Evolutionary conservation across 2,329 filamentous ascomycete genomes (phyloP).

Genomic region (Colletotrichum filicis): DNA sequence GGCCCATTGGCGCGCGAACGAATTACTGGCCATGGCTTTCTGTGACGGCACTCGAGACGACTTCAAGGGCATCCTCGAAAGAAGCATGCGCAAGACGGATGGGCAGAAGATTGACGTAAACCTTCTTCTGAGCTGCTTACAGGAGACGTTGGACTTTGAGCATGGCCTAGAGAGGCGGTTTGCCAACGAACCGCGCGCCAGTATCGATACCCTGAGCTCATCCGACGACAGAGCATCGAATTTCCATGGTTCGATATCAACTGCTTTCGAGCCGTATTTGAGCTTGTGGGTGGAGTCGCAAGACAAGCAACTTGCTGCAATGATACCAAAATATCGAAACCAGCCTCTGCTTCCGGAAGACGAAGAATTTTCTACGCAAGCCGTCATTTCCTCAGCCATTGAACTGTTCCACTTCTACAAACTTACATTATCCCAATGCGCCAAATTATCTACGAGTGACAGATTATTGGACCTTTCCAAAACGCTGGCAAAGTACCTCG

Average conservation of each 20-base stretch:
- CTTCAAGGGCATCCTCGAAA: slow-evolving; percentile 91
- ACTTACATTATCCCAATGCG: slow-evolving; percentile 90
- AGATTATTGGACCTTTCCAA: slow-evolving; percentile 85
- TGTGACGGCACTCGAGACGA: slow-evolving; percentile 96
- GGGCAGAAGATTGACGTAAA: slow-evolving; percentile 90
- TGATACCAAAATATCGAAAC: slow-evolving; percentile 89
- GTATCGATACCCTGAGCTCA: slow-evolving; percentile 89
- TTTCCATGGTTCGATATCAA: slow-evolving; percentile 92
- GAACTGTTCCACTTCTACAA: slow-evolving; percentile 99
- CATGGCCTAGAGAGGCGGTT: slow-evolving; percentile 90
- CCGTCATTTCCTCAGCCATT: slow-evolving; percentile 92
- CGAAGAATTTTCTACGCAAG: slow-evolving; percentile 91
- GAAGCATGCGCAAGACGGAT: slow-evolving; percentile 82
- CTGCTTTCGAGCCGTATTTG: slow-evolving; percentile 96
- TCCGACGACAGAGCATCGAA: slow-evolving; percentile 78
- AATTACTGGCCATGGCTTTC: slow-evolving; percentile 89
- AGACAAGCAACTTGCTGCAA: slow-evolving; percentile 83
- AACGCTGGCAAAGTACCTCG: slow-evolving; percentile 91
- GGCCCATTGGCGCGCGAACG: slow-evolving; percentile 86
- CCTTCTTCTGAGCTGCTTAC: slow-evolving; percentile 85
- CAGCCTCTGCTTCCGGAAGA: slow-evolving; percentile 84
- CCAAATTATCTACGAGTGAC: slow-evolving; percentile 92
- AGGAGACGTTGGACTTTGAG: slow-evolving; percentile 97
- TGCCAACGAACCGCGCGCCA: slow-evolving; percentile 76
- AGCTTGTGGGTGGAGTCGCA: slow-evolving; percentile 98